Base-by-base conservation (phyloP, 495 filamentous ascomycete genomes). In the Trichoderma virens region DNA sequence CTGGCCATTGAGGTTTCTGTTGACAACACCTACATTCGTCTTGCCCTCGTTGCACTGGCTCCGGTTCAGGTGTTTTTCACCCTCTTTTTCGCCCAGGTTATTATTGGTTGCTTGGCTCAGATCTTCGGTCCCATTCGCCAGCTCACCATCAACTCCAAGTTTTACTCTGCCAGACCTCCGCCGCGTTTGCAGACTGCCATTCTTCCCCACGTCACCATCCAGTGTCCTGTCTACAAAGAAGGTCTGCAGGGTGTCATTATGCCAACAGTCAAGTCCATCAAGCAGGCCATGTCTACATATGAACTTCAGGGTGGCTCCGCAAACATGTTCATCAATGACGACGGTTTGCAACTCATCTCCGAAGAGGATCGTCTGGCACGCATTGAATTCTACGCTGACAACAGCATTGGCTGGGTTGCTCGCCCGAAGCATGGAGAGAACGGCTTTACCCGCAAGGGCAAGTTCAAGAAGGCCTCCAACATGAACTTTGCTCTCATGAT, bases 401-500 rank as follows among this genome's bases (percentile, higher is more conserved):
- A 93, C 73, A 88, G 83, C 74, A 93, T 93, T 69, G 89, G 90
- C 47, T 93, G 90, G 90, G 85, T 87, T 25, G 87, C 89, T 14
- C 83, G 89, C 28, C 89, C 89, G n/a, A 80, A 76, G 62, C 75
- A 83, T 62, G 84, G 84, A 62, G 79, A 84, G 61, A 80, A 89
- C 66, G 85, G 84, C 25, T 89, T 88, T 69, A 31, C 76, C 54
- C 79, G 86, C 41, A 82, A 79, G 65, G 86, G 86, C 63, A 88
- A 85, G 70, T 87, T 88, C 75, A 88, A 86, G 80, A 87, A 92
- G 82, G 89, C 89, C 13, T 90, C 86, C 32, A 93, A 93, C 79
- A 93, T 93, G 89, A 93, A 93, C 76, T 93, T 83, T 66, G 88
- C 81, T 11, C 77, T 93, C 38, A 87, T 89, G 80, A 81, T 92